phyloP scores from a whole-genome alignment of 306 rosid genomes.

The Trifolium pratense region DNA sequence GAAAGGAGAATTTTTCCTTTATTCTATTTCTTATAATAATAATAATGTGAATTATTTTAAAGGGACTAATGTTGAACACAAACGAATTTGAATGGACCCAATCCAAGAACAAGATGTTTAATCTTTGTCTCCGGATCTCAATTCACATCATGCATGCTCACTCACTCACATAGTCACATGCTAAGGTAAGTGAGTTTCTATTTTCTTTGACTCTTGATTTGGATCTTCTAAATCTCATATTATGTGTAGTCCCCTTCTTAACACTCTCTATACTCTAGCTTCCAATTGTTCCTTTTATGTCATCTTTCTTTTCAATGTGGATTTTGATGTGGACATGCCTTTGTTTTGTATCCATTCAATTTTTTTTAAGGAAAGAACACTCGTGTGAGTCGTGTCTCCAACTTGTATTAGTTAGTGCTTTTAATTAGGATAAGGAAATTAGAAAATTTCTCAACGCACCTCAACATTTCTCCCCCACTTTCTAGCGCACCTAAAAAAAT shows the following conservation, averaged over 20 bases:
- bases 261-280: neutral
- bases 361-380: too few relatives aligned
- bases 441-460: too few relatives aligned
- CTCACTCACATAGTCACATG: neutral
- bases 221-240: neutral
- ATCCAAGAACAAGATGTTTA: constrained; percentile 46
- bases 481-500: too few relatives aligned
- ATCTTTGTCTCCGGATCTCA: constrained; percentile 50
- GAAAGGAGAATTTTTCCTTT: constrained; percentile 40
- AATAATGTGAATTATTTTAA: neutral
- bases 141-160: constrained; percentile 22
- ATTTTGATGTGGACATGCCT: neutral
- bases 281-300: neutral
- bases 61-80: neutral
- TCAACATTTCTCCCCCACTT: too few relatives aligned
- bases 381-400: neutral
- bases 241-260: neutral
- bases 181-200: neutral
- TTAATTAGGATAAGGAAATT: too few relatives aligned
- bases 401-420: neutral
- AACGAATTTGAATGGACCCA: constrained; percentile 44
- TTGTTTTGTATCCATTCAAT: neutral
- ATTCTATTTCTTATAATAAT: neutral
- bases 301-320: neutral
- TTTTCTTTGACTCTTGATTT: neutral